Evolutionary conservation across 495 filamentous ascomycete genomes (phyloP), one percentile per base, ranked within the genome.

Genomic region (Podospora australis): DNA sequence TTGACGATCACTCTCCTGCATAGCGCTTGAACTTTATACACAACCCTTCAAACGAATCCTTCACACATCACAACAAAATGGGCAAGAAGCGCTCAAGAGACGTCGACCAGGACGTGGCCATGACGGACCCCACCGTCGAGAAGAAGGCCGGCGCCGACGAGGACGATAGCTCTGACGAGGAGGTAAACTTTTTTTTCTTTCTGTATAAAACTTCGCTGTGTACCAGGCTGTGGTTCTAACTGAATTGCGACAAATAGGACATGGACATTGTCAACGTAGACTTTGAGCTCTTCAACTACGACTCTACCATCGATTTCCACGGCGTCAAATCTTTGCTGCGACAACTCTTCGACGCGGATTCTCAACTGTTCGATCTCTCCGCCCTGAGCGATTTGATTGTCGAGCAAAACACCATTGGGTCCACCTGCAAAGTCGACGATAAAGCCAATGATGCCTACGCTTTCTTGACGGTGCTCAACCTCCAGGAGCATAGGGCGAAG

Each of bases 241-340:
- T n/a, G n/a, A n/a, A n/a, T n/a, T n/a, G n/a, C n/a, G n/a, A n/a
- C n/a, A n/a, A n/a, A 11, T 11, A 43, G 88, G 87, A 95, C 41
- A 80, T 85, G 55, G 83, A 94, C 66, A 86, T 92, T 65, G 80
- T 99, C 50, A 86, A 96, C 65, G 89, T 96, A 20, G 91, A 96
- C 39, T 99, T 99, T 66, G 94, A 97, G 70, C 95, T 86, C 81
- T 97, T 97, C 71, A 92, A 96, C 71, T 91, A 90, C 50, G 85
- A 95, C 57, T 74, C 87, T 4, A 77, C 84, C 14, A 77, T 91
- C 57, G 94, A 99, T 62, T 97, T 97, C 67, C 90, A 97, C 67
- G 94, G 94, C 26, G 72, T 95, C 53, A 96, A 95, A 66, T 84
- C 80, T 20, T 81, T 99, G 6, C 73, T 96, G 22, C 86, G 90